Conservation (phyloP, 305 asterid species). For the Rubia peregrina region DNA sequence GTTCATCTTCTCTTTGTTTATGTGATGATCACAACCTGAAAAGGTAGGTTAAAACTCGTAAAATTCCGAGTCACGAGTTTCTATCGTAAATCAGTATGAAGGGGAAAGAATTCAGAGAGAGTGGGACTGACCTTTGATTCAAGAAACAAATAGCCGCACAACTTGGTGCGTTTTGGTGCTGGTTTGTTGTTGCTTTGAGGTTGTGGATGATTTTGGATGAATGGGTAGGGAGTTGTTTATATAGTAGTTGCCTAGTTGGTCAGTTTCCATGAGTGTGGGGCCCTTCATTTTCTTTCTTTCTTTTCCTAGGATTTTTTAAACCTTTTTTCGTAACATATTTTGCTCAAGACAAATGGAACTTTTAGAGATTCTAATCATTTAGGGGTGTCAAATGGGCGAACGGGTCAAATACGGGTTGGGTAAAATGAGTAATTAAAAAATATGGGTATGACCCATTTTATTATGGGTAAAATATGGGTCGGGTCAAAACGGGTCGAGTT, state of each 20-base stretch:
- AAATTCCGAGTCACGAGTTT: no score
- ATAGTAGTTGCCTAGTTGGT: constrained; percentile 21
- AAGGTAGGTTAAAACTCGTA: neutral
- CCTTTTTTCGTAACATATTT: neutral
- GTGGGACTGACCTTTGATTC: neutral
- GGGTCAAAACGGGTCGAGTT: no score
- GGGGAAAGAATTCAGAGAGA: neutral
- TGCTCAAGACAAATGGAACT: neutral
- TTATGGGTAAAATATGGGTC: no score
- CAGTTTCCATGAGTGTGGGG: constrained; percentile 29
- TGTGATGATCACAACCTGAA: neutral
- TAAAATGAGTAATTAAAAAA: no score
- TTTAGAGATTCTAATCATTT: no score
- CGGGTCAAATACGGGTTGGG: no score
- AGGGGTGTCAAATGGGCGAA: no score
- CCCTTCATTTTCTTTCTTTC: constrained; percentile 18
- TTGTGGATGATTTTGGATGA: constrained; percentile 27
- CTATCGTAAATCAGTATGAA: no score
- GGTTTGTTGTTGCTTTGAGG: constrained; percentile 16
- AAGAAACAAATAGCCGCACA: constrained; percentile 6
- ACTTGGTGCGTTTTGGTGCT: neutral
- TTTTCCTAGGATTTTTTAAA: neutral
- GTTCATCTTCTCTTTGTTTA: constrained; percentile 26
- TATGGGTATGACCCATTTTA: no score
- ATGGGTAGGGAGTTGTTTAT: constrained; percentile 27